Evolutionary conservation across 768 basidiomycete species (phyloP), one percentile per base, ranked within the genome.

Genomic region (Agrocybe praecox): DNA sequence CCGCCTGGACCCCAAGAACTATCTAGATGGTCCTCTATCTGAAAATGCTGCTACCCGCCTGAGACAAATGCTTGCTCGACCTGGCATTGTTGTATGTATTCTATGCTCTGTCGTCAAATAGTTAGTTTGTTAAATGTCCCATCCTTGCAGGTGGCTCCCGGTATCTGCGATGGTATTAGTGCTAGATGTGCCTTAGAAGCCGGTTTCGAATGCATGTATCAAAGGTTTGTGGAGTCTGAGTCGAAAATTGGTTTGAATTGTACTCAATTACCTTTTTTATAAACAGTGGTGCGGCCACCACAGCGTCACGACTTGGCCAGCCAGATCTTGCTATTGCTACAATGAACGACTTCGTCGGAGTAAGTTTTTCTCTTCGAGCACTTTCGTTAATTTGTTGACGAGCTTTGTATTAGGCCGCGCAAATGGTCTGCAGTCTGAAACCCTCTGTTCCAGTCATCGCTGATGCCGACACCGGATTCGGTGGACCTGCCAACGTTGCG

Each of bases 381-480:
- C 24, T 18, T 21, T 36, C 15, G 22, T 58, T 21, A 34, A 34
- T 23, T 53, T 61, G 14, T 53, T 61, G 14, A 56, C 56, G 45
- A 46, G 7, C 32, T 46, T 24, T 43, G 11, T 15, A 21, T 51
- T 49, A 85, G 82, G 82, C 82, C 45, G 89, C 84, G 2, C 81
- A 84, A 65, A 89, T 90, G 86, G 86, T 90, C 48, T 86, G 84
- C 68, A 75, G 85, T 52, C 62, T 90, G 50, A 76, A 85, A 62
- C 88, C 88, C 0, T 76, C 81, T 3, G 74, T 80, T 0, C 89
- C 89, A 0, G 84, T 92, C 18, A 90, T 92, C 58, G 89, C 89
- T 1, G 89, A 92, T 61, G 89, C 89, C 11, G 90, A 92, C 65
- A 91, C 89, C 51, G 89, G 89, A 17, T 90, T 90, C 60, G 89